A percentile compares a stretch with the other conserved stretches of the same genome.
These are phyloP conservation scores for Syzygium oleosum DNA, from an alignment of 345 rosid species.

Conservation along the genomic window DNA sequence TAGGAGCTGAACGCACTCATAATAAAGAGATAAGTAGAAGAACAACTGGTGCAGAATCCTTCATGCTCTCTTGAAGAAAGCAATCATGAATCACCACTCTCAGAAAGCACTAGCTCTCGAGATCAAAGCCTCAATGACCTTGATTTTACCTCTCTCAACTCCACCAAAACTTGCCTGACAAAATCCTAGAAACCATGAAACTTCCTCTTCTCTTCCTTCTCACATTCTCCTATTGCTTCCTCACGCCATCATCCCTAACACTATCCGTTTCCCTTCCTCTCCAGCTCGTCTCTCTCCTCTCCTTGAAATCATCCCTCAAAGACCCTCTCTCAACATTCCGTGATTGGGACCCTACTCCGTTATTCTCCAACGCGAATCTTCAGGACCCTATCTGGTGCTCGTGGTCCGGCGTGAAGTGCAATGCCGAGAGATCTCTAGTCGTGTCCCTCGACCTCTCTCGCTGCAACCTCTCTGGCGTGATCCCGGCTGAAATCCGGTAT, in stretches of 20 bases:
- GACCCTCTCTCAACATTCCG: constrained; percentile 44
- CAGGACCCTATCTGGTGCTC: constrained; percentile 60
- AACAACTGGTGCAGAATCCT: constrained; percentile 20
- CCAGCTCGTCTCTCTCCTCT: constrained; percentile 55
- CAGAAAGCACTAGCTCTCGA: constrained; percentile 22
- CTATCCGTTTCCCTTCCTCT: constrained; percentile 28
- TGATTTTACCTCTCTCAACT: background rate
- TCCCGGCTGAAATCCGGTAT: constrained; percentile 51
- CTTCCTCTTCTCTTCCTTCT: constrained; percentile 16
- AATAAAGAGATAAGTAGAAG: background rate
- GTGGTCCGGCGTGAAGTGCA: constrained; percentile 76
- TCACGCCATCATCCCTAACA: background rate
- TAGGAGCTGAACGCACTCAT: background rate
- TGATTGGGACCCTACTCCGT: constrained; percentile 45
- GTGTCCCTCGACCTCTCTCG: constrained; percentile 66
- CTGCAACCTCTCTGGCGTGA: constrained; percentile 55
- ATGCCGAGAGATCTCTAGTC: constrained; percentile 33
- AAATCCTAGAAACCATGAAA: constrained; percentile 24
- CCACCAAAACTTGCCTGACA: background rate
- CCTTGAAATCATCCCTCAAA: constrained; percentile 55
- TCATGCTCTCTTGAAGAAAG: constrained; percentile 16
- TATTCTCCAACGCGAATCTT: constrained; percentile 15
- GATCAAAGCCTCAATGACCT: constrained; percentile 2
- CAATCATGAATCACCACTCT: constrained; percentile 47
- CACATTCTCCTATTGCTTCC: constrained; percentile 15